These are phyloP conservation scores for Phytophthora agathidicida DNA, from an alignment of 352 stramenopile genomes.

Conservation along the genomic window DNA sequence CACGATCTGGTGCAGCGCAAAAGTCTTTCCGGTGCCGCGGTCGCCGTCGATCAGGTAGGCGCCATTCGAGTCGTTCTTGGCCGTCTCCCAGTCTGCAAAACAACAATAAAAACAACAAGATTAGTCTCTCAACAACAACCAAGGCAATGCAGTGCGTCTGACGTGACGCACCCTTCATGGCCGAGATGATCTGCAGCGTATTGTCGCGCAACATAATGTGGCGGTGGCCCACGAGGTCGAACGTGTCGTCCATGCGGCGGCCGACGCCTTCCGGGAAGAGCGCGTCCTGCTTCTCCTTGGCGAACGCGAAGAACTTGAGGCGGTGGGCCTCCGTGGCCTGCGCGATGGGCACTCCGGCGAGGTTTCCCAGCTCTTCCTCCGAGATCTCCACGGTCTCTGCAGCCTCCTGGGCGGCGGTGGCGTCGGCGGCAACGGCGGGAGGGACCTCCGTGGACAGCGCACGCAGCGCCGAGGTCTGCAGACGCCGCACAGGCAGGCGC, in stretches of 20 bases:
- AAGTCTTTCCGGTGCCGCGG: slow-evolving; percentile 82
- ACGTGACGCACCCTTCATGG: slow-evolving; percentile 60
- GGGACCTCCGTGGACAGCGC: slow-evolving; percentile 47
- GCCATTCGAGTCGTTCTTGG: slow-evolving; percentile 48
- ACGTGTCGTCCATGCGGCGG: slow-evolving; percentile 77
- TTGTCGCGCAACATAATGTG: slow-evolving; percentile 88
- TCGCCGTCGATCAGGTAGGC: slow-evolving; percentile 85
- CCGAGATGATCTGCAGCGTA: slow-evolving; percentile 73
- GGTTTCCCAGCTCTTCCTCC: slow-evolving; percentile 48
- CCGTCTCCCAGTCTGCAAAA: slow-evolving; percentile 64
- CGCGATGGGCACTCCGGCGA: slow-evolving; percentile 62
- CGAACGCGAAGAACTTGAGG: slow-evolving; percentile 83
- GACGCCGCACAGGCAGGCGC: slow-evolving; percentile 21
- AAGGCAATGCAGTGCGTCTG: background rate
- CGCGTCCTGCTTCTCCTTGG: slow-evolving; percentile 78
- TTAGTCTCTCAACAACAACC: background rate
- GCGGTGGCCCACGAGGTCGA: slow-evolving; percentile 83
- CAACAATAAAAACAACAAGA: too few relatives aligned
- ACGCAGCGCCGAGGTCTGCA: slow-evolving; percentile 37
- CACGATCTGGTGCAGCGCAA: slow-evolving; percentile 88
- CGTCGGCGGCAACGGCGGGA: background rate
- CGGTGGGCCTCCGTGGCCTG: slow-evolving; percentile 68
- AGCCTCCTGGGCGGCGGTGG: slow-evolving; percentile 2
- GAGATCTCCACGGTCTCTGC: slow-evolving; percentile 15
- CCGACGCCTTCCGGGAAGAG: slow-evolving; percentile 76